Evolutionary conservation across 2,329 filamentous ascomycete species (phyloP).

Genomic region (Fusarium praegraminearum): DNA sequence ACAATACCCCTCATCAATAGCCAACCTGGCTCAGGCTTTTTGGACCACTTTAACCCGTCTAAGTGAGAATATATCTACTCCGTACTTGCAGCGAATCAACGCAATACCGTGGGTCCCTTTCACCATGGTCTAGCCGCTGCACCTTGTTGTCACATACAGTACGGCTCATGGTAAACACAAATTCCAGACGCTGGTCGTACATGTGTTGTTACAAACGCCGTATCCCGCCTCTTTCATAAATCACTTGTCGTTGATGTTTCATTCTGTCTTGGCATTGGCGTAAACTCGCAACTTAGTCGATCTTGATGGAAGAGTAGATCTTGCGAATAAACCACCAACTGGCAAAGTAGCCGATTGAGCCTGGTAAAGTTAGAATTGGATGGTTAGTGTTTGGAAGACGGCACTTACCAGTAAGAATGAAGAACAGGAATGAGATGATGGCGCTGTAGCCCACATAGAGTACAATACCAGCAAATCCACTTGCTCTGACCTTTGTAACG

Average conservation of each 20-base stretch:
- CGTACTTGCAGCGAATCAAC: conserved; percentile 30
- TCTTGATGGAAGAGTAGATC: conserved; percentile 98
- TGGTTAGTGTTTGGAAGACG: not conserved
- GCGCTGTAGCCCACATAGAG: conserved; percentile 94
- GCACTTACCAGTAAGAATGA: conserved; percentile 88
- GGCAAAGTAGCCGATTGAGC: conserved; percentile 94
- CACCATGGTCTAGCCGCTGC: conserved; percentile 12
- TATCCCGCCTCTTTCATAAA: conserved; percentile 41
- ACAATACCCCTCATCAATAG: conserved; percentile 29
- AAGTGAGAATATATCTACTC: conserved; percentile 37
- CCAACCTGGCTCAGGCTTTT: conserved; percentile 29
- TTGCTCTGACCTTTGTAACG: conserved; percentile 86
- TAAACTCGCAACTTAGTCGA: conserved; percentile 71
- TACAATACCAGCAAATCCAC: conserved; percentile 85
- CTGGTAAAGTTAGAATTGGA: conserved; percentile 60
- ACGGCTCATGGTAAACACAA: conserved; percentile 20
- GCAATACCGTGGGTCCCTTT: conserved; percentile 4
- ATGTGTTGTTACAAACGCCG: conserved; percentile 49
- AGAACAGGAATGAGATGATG: conserved; percentile 90
- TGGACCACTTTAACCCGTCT: conserved; percentile 26
- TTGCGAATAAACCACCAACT: conserved; percentile 94
- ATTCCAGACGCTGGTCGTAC: conserved; percentile 49
- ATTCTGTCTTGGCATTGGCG: conserved; percentile 11
- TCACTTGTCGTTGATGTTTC: conserved; percentile 24
- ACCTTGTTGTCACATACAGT: not conserved